Evolutionary conservation across 352 stramenopile species (phyloP).

Genomic region (Phytophthora sp.): DNA sequence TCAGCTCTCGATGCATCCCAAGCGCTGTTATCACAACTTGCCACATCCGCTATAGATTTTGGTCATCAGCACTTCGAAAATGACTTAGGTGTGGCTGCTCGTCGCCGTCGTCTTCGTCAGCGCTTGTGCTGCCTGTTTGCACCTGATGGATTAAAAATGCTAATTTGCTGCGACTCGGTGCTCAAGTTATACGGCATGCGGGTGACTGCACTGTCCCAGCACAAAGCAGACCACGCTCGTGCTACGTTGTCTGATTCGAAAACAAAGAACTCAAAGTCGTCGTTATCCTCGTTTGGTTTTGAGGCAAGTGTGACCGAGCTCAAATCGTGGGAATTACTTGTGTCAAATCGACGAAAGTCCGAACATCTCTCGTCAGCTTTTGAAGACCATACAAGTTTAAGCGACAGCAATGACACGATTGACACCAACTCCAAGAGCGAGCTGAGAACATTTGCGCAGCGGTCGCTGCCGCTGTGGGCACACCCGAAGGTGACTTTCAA

Average conservation of each 20-base stretch:
- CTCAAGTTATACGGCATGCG: slow-evolving; percentile 76
- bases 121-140: slow-evolving; percentile 74
- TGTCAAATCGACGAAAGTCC: slow-evolving; percentile 35
- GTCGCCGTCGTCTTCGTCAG: slow-evolving; percentile 54
- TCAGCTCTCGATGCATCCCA: slow-evolving; percentile 73
- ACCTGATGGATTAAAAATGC: slow-evolving; percentile 66
- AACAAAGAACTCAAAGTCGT: slow-evolving; percentile 58
- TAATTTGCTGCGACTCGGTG: slow-evolving; percentile 62
- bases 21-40: slow-evolving; percentile 69
- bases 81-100: slow-evolving; percentile 52
- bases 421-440: slow-evolving; percentile 55
- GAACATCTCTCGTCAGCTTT: slow-evolving; percentile 17
- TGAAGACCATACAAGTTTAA: slow-evolving; percentile 10
- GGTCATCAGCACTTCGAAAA: slow-evolving; percentile 60
- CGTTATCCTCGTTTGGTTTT: slow-evolving; percentile 64
- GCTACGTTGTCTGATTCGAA: slow-evolving; percentile 31
- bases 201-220: slow-evolving; percentile 36
- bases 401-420: slow-evolving; percentile 1
- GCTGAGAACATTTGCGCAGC: slow-evolving; percentile 68
- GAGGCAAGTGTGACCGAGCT: slow-evolving; percentile 64
- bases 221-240: slow-evolving; percentile 40
- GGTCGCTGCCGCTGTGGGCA: slow-evolving; percentile 72
- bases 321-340: slow-evolving; percentile 66
- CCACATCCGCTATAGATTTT: slow-evolving; percentile 70
- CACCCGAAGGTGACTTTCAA: slow-evolving; percentile 79